These are phyloP conservation scores for Sparassis latifolia DNA, from an alignment of 1,284 basidiomycete genomes.

Conservation along the genomic window DNA sequence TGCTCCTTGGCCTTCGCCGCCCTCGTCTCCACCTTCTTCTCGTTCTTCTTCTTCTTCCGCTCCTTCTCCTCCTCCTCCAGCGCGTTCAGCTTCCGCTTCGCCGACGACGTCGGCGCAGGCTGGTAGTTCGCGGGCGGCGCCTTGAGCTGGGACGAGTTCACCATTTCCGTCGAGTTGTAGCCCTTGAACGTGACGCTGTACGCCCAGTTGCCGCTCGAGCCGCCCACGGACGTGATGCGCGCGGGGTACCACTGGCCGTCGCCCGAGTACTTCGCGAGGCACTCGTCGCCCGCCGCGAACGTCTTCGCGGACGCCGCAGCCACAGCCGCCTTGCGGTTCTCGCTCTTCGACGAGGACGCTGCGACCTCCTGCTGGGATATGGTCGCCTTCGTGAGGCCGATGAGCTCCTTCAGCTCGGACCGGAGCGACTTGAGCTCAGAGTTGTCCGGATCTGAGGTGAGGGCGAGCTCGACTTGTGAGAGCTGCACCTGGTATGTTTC, in stretches of 20 bases:
- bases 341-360: slow-evolving; percentile 53
- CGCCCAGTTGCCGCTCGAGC: slow-evolving; percentile 78
- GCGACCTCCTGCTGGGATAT: slow-evolving; percentile 59
- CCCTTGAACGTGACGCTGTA: slow-evolving; percentile 95
- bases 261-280: slow-evolving; percentile 85
- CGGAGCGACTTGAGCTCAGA: slow-evolving; percentile 71
- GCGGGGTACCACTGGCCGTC: slow-evolving; percentile 92
- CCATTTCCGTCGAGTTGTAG: slow-evolving; percentile 91
- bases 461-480: slow-evolving; percentile 83
- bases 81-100: slow-evolving; percentile 75
- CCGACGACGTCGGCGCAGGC: slow-evolving; percentile 33
- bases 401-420: slow-evolving; percentile 85
- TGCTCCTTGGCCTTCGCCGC: slow-evolving; percentile 90
- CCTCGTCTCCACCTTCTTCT: slow-evolving; percentile 87
- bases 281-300: slow-evolving; percentile 86
- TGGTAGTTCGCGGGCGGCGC: slow-evolving; percentile 54
- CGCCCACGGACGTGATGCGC: slow-evolving; percentile 83
- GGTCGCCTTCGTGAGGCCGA: slow-evolving; percentile 77
- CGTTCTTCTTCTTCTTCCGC: slow-evolving; percentile 91
- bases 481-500: slow-evolving; percentile 89
- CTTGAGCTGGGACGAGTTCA: slow-evolving; percentile 72
- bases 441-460: slow-evolving; percentile 80
- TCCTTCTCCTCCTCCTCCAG: slow-evolving; percentile 87
- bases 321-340: slow-evolving; percentile 45
- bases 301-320: slow-evolving; percentile 42